Percentiles rank a stretch among this genome's conserved stretches.
phyloP scores from a whole-genome alignment of 2,329 filamentous ascomycete genomes.

The Malbranchea zuffiana region DNA sequence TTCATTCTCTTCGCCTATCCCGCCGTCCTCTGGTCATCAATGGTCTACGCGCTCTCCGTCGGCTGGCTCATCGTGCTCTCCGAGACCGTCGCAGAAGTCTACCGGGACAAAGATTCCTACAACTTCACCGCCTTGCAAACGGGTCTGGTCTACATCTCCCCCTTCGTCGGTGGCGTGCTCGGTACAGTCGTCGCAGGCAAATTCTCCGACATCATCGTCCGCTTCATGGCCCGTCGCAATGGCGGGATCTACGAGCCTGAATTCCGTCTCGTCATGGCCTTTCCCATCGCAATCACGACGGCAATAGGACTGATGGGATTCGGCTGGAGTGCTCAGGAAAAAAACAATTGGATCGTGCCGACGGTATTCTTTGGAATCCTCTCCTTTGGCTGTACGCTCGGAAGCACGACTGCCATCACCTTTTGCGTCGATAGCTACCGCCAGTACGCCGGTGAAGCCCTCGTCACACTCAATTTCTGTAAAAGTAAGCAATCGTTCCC shows the following conservation, averaged over 20 bases:
- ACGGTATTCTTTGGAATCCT: conserved; percentile 88
- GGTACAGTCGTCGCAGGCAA: conserved; percentile 88
- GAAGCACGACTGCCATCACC: conserved; percentile 82
- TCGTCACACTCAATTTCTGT: conserved; percentile 87
- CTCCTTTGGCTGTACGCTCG: conserved; percentile 83
- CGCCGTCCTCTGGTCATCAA: conserved; percentile 74
- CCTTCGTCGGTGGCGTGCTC: conserved; percentile 76
- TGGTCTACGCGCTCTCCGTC: conserved; percentile 76
- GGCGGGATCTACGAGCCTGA: conserved; percentile 94
- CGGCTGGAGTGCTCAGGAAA: conserved; percentile 74
- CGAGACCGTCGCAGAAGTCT: conserved; percentile 74
- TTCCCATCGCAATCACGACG: conserved; percentile 67
- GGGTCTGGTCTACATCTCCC: conserved; percentile 79
- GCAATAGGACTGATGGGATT: conserved; percentile 86
- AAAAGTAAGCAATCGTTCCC: conserved; percentile 50
- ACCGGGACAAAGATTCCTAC: conserved; percentile 57
- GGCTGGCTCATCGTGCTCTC: conserved; percentile 95
- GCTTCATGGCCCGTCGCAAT: conserved; percentile 69
- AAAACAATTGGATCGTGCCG: conserved; percentile 77
- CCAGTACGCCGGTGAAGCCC: conserved; percentile 83
- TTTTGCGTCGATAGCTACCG: conserved; percentile 90
- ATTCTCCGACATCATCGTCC: conserved; percentile 74
- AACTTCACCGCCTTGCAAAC: conserved; percentile 71
- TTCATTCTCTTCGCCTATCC: conserved; percentile 84
- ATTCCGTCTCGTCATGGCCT: conserved; percentile 78